These are phyloP conservation scores for Turritis glabra DNA, from an alignment of 345 rosid species.

Conservation along the genomic window DNA sequence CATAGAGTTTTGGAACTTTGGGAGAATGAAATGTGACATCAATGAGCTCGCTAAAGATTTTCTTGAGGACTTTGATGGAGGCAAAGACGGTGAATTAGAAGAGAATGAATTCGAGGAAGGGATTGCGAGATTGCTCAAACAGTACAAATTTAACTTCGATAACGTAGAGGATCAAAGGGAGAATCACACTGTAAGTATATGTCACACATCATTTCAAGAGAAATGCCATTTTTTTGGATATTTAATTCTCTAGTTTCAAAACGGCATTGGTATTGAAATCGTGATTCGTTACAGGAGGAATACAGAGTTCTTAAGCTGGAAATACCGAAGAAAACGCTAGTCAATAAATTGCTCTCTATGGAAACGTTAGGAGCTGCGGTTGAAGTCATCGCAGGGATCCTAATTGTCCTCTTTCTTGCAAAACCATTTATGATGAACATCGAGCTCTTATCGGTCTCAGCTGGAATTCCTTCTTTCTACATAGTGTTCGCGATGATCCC, in stretches of 20 bases:
- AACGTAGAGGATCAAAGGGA: neutral
- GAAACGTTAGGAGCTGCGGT: slow-evolving; percentile 4
- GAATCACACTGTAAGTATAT: neutral
- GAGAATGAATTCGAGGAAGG: slow-evolving; percentile 16
- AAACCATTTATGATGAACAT: slow-evolving; percentile 30
- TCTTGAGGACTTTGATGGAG: slow-evolving; percentile 9
- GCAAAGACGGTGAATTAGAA: neutral
- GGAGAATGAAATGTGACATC: slow-evolving; percentile 22
- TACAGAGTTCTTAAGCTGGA: slow-evolving; percentile 6
- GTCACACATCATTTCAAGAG: neutral
- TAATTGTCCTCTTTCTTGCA: slow-evolving; percentile 27
- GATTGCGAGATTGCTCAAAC: neutral
- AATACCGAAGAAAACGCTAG: neutral
- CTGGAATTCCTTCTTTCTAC: slow-evolving; percentile 31
- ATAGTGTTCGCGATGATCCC: slow-evolving; percentile 10
- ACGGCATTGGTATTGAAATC: neutral
- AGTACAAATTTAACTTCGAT: slow-evolving; percentile 13
- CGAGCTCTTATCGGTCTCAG: neutral
- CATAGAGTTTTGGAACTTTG: slow-evolving; percentile 16
- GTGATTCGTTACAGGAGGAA: slow-evolving; percentile 1
- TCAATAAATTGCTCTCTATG: slow-evolving; percentile 5
- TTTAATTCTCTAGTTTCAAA: neutral
- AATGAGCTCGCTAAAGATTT: neutral
- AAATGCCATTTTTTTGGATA: neutral
- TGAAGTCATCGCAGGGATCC: slow-evolving; percentile 8